These are phyloP conservation scores for Alternaria infectoria DNA, from an alignment of 2,329 filamentous ascomycete genomes.

Conservation along the genomic window DNA sequence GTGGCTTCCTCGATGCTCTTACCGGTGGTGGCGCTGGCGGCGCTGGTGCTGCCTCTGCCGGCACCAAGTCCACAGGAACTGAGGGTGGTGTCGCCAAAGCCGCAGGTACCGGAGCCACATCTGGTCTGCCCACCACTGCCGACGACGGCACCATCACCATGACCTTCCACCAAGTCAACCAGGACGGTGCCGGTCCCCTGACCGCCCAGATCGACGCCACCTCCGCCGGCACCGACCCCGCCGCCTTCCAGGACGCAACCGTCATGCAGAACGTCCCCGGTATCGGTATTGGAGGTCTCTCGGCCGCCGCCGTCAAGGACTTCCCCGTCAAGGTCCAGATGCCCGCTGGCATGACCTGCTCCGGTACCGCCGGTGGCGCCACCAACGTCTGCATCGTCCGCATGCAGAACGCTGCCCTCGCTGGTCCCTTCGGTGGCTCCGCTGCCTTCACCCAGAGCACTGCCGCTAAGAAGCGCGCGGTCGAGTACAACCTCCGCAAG, in stretches of 20 bases:
- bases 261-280: conserved; percentile 69
- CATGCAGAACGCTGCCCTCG: conserved; percentile 66
- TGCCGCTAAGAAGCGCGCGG: conserved; percentile 65
- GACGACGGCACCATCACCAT: conserved; percentile 68
- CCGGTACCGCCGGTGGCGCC: conserved; percentile 64
- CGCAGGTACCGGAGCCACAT: conserved; percentile 60
- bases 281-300: conserved; percentile 62
- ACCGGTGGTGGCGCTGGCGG: conserved; percentile 23
- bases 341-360: conserved; percentile 71
- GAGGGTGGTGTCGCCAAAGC: conserved; percentile 63
- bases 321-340: conserved; percentile 71
- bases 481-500: conserved; percentile 59
- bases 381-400: conserved; percentile 70
- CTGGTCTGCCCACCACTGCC: conserved; percentile 65
- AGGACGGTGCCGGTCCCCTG: conserved; percentile 71
- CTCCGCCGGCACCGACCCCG: conserved; percentile 66
- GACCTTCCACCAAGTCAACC: conserved; percentile 74
- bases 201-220: conserved; percentile 66
- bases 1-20: conserved; percentile 35
- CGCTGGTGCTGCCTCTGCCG: conserved; percentile 34
- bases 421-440: conserved; percentile 71
- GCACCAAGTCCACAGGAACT: conserved; percentile 54
- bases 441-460: conserved; percentile 69
- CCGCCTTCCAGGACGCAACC: conserved; percentile 65
- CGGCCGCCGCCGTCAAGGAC: conserved; percentile 65